phyloP scores from a whole-genome alignment of 202 grass and related monocot genomes.

The Musa balbisiana region DNA sequence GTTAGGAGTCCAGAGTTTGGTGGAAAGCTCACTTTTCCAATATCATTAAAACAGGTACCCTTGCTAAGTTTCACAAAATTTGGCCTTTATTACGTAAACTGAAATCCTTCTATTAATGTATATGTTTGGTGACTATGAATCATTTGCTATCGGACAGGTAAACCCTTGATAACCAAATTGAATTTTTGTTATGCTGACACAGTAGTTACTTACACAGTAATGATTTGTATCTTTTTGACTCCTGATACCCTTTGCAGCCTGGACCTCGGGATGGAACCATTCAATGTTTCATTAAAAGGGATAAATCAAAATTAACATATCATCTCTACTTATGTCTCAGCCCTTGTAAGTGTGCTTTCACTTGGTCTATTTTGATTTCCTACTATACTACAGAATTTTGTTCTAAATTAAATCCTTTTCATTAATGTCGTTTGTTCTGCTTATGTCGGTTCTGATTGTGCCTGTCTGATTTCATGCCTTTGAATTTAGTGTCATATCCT shows the following conservation, averaged over 20 bases:
- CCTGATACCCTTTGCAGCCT: slow-evolving; percentile 42
- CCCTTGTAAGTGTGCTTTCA: slow-evolving; percentile 44
- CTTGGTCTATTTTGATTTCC: slow-evolving; percentile 14
- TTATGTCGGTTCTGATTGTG: not conserved
- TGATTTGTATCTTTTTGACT: not conserved
- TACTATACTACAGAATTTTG: not conserved
- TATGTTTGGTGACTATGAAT: not conserved
- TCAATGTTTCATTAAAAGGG: slow-evolving; percentile 96
- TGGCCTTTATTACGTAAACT: slow-evolving; percentile 2
- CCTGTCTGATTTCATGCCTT: not conserved
- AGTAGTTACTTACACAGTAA: not conserved
- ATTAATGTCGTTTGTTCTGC: not conserved
- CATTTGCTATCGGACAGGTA: too few relatives aligned
- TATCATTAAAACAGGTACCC: slow-evolving; percentile 92
- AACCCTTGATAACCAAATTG: too few relatives aligned
- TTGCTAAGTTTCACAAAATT: too few relatives aligned
- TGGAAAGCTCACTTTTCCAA: slow-evolving; percentile 80
- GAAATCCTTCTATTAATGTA: not conserved
- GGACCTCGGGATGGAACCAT: slow-evolving; percentile 73
- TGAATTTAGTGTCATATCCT: not conserved
- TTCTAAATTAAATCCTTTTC: too few relatives aligned
- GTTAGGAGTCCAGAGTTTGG: slow-evolving; percentile 72
- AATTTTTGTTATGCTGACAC: not conserved
- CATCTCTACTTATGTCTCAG: slow-evolving; percentile 86
- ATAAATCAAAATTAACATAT: slow-evolving; percentile 87